Evolutionary conservation across 306 rosid species (phyloP).

Genomic region (Casuarina cunninghamiana): DNA sequence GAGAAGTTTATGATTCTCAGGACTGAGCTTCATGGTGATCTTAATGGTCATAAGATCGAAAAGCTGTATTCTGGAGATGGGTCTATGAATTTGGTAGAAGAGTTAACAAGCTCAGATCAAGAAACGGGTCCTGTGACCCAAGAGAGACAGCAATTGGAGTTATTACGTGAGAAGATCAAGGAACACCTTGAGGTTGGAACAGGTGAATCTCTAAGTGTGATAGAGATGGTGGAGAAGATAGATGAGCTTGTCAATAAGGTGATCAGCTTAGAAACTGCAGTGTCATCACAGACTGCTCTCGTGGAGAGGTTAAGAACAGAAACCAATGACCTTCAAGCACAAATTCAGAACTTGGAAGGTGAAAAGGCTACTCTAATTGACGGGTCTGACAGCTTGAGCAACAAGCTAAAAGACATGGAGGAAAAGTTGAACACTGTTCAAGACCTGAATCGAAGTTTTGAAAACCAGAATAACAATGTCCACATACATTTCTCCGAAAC

Average conservation of each 20-base stretch:
- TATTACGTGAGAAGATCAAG: slow-evolving; percentile 48
- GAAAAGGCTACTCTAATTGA: slow-evolving; percentile 54
- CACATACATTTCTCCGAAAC: slow-evolving; percentile 62
- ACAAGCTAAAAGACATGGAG: slow-evolving; percentile 67
- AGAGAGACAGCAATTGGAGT: slow-evolving; percentile 49
- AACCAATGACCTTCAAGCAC: slow-evolving; percentile 67
- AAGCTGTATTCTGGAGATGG: slow-evolving; percentile 28
- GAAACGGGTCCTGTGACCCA: slow-evolving; percentile 22
- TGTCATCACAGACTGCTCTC: slow-evolving; percentile 72
- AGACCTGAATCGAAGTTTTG: slow-evolving; percentile 53
- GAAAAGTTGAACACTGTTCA: slow-evolving; percentile 47
- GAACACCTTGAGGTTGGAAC: slow-evolving; percentile 50
- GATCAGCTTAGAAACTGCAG: slow-evolving; percentile 66
- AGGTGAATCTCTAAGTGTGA: slow-evolving; percentile 48
- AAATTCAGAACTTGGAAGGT: slow-evolving; percentile 57
- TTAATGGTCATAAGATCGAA: slow-evolving; percentile 30
- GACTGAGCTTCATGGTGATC: slow-evolving; percentile 39
- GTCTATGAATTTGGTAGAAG: slow-evolving; percentile 15
- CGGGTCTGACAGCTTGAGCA: slow-evolving; percentile 47
- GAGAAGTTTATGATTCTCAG: slow-evolving; percentile 60
- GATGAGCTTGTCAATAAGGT: slow-evolving; percentile 83
- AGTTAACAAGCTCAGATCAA: slow-evolving; percentile 29
- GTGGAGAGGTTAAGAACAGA: slow-evolving; percentile 63
- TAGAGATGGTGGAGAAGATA: slow-evolving; percentile 85
- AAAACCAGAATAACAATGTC: slow-evolving; percentile 55